These are phyloP conservation scores for Platismatia glauca DNA, from an alignment of 495 filamentous ascomycete species.

Conservation along the genomic window DNA sequence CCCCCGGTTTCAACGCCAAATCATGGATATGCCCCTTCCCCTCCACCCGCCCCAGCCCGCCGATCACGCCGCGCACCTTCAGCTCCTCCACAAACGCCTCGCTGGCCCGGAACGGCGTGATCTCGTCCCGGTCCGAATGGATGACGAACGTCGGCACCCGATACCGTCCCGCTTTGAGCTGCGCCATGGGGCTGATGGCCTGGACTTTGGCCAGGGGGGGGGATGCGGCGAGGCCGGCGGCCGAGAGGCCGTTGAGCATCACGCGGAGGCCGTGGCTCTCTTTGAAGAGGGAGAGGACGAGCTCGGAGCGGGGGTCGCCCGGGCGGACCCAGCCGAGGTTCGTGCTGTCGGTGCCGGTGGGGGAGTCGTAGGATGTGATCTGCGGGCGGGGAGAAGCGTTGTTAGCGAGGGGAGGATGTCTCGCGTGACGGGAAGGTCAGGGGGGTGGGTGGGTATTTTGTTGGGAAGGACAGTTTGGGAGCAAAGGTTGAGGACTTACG, in stretches of 20 bases:
- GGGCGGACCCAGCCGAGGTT: constrained; percentile 17
- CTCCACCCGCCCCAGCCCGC: constrained; percentile 20
- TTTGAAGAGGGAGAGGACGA: constrained; percentile 32
- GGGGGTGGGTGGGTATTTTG: neutral
- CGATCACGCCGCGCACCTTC: constrained; percentile 22
- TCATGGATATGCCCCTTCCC: constrained; percentile 28
- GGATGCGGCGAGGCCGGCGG: neutral
- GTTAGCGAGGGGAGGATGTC: neutral
- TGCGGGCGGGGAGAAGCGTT: neutral
- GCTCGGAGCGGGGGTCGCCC: constrained; percentile 28
- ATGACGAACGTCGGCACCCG: constrained; percentile 36
- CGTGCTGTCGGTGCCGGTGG: constrained; percentile 13
- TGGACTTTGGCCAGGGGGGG: constrained; percentile 20
- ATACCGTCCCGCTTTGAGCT: constrained; percentile 30
- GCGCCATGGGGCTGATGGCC: constrained; percentile 28
- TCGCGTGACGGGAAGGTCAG: neutral
- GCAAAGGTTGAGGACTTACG: neutral
- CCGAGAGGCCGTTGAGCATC: constrained; percentile 26
- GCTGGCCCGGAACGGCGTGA: constrained; percentile 30
- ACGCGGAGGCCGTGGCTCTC: constrained; percentile 26
- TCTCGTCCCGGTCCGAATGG: constrained; percentile 36
- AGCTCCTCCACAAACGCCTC: constrained; percentile 24
- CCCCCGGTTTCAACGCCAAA: constrained; percentile 21
- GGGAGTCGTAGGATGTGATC: constrained; percentile 10
- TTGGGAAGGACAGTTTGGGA: neutral